Evolutionary conservation across 768 basidiomycete genomes (phyloP).

Genomic region (Suillus brevipes): DNA sequence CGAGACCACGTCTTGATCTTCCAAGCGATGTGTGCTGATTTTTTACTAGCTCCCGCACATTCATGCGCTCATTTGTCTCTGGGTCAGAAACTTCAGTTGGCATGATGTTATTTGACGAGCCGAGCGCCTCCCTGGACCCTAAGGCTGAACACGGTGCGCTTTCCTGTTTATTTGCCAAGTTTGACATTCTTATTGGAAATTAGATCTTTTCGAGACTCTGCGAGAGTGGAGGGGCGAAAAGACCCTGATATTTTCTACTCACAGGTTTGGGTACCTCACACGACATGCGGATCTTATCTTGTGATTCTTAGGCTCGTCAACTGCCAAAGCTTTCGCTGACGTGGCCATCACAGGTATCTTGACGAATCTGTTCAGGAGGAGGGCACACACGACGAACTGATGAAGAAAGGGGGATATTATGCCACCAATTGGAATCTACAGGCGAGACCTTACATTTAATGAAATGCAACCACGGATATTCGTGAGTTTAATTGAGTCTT

Average conservation of each 20-base stretch:
- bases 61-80: slow-evolving; percentile 62
- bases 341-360: slow-evolving; percentile 55
- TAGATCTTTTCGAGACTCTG: slow-evolving; percentile 69
- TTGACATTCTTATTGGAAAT: neutral
- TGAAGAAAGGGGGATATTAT: slow-evolving; percentile 61
- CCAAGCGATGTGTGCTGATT: neutral
- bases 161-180: neutral
- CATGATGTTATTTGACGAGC: slow-evolving; percentile 70
- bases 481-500: too few relatives aligned
- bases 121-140: slow-evolving; percentile 72
- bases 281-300: slow-evolving; percentile 70
- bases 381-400: slow-evolving; percentile 63
- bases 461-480: too few relatives aligned
- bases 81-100: slow-evolving; percentile 47
- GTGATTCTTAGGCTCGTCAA: slow-evolving; percentile 34
- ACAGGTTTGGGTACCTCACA: slow-evolving; percentile 61
- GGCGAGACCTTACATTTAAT: slow-evolving; percentile 61
- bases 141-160: slow-evolving; percentile 65
- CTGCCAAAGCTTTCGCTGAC: neutral
- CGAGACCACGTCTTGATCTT: neutral
- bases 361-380: slow-evolving; percentile 58
- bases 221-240: slow-evolving; percentile 67
- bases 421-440: slow-evolving; percentile 73
- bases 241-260: slow-evolving; percentile 81
- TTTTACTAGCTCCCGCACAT: slow-evolving; percentile 54